A percentile compares a stretch with the other conserved stretches of the same genome.
phyloP scores from a whole-genome alignment of 192 early-diverging fungal species.

The Physocladia obscura region DNA sequence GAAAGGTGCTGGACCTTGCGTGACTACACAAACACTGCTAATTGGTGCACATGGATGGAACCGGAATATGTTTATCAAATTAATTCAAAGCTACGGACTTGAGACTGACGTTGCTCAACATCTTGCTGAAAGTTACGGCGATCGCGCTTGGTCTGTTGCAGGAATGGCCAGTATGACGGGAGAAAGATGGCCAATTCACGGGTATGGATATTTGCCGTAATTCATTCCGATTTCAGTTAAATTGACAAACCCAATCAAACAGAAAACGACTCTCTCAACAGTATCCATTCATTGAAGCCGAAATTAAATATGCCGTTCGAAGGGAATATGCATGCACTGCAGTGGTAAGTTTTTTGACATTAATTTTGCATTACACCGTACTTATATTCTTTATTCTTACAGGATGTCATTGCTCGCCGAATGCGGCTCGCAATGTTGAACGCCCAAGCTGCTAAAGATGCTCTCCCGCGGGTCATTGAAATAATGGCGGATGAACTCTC shows the following conservation, averaged over 20 bases:
- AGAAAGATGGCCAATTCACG: constrained; percentile 77
- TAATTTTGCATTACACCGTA: too few relatives aligned
- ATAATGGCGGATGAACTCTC: constrained; percentile 88
- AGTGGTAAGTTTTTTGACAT: constrained; percentile 48
- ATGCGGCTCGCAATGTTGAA: constrained; percentile 91
- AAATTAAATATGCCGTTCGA: constrained; percentile 87
- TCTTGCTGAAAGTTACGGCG: constrained; percentile 87
- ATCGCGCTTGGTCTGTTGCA: constrained; percentile 92
- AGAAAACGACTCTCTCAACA: constrained; percentile 66
- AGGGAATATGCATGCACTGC: constrained; percentile 91
- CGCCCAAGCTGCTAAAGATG: constrained; percentile 83
- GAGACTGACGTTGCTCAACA: constrained; percentile 91
- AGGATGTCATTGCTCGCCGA: constrained; percentile 89
- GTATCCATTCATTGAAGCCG: constrained; percentile 93
- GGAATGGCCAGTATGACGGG: constrained; percentile 73
- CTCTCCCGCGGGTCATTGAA: constrained; percentile 81
- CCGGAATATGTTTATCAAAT: constrained; percentile 91
- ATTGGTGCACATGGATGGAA: constrained; percentile 86
- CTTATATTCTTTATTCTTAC: background rate
- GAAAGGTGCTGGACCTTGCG: constrained; percentile 57
- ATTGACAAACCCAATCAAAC: background rate
- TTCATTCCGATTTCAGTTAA: background rate
- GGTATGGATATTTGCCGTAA: constrained; percentile 26
- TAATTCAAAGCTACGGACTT: constrained; percentile 93
- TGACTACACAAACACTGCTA: constrained; percentile 72